These are phyloP conservation scores for Penicillium fimorum DNA, from an alignment of 495 filamentous ascomycete species.

Conservation along the genomic window DNA sequence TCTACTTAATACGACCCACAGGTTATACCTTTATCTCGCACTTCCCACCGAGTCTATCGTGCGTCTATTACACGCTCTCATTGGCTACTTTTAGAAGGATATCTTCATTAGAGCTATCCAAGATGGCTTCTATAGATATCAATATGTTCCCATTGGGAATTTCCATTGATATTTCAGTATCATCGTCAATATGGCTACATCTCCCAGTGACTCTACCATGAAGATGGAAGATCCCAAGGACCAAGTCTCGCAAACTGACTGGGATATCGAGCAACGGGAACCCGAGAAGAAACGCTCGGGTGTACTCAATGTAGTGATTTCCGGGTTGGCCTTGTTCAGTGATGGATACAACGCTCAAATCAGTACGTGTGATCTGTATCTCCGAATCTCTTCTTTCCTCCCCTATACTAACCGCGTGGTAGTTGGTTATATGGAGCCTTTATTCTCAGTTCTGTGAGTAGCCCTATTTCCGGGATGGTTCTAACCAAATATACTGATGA, in stretches of 20 bases:
- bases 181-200: conserved; percentile 15
- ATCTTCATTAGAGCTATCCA: not conserved
- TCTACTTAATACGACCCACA: too few relatives aligned
- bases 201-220: conserved; percentile 15
- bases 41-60: conserved; percentile 9
- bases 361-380: conserved; percentile 14
- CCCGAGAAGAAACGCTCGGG: conserved; percentile 16
- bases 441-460: conserved; percentile 38
- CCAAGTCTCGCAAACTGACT: conserved; percentile 2
- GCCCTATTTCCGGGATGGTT: not conserved
- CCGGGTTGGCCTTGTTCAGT: conserved; percentile 39
- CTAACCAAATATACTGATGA: not conserved
- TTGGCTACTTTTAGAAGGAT: not conserved
- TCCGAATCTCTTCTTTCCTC: not conserved
- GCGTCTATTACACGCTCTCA: not conserved
- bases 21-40: not conserved
- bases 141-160: too few relatives aligned
- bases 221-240: conserved; percentile 15
- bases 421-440: conserved; percentile 44
- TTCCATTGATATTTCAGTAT: not conserved
- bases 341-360: conserved; percentile 48
- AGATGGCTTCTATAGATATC: not conserved
- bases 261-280: conserved; percentile 14
- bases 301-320: conserved; percentile 34
- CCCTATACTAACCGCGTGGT: not conserved